Base-by-base conservation (phyloP, 306 rosid genomes). In the Notholithocarpus densiflorus region DNA sequence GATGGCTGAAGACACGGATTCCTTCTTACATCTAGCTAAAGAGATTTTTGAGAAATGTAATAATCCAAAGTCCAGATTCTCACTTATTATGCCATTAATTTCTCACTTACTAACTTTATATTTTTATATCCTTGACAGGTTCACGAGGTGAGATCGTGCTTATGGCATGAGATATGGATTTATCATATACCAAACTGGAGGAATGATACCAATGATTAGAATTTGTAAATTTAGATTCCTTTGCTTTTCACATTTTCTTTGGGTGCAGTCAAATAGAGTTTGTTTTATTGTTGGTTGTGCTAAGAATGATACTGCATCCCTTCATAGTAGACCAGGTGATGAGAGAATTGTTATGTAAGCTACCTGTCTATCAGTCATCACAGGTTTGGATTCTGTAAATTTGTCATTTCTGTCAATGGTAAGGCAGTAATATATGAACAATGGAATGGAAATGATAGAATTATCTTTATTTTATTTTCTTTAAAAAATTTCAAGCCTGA, bases 31-130 rank as follows among this genome's bases (percentile, higher is more conserved):
- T 32, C 66, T 78, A 6, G 88, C 88, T 1, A 68, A 64, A 52
- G 83, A 81, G 66, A 78, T 85, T 37, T 73, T 77, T 72, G 85
- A 78, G 68, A 75, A 65, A 81, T 85, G 88, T 85, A 74, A 81
- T 8, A 7, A 7, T 57, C 56, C 29, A n/a, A 73, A 80, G 1
- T 13, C 54, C 70, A 19, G 56, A 32, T 40, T 48, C 29, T 32
- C 20, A 5, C 23, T 5, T 61, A 32, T 73, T 68, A 54, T 56
- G 7, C 26, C 52, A 45, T 37, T 23, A n/a, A 56, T 43, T 65
- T 79, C 4, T 24, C 17, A 37, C 80, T 57, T 62, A 20, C 24
- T 61, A 37, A 79, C 72, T 10, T 11, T 23, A 45, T 15, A 65
- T 27, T 56, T 19, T n/a, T 32, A n/a, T 29, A n/a, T 29, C 3